These are phyloP conservation scores for Tuber brumale DNA, from an alignment of 495 filamentous ascomycete genomes.

Conservation along the genomic window DNA sequence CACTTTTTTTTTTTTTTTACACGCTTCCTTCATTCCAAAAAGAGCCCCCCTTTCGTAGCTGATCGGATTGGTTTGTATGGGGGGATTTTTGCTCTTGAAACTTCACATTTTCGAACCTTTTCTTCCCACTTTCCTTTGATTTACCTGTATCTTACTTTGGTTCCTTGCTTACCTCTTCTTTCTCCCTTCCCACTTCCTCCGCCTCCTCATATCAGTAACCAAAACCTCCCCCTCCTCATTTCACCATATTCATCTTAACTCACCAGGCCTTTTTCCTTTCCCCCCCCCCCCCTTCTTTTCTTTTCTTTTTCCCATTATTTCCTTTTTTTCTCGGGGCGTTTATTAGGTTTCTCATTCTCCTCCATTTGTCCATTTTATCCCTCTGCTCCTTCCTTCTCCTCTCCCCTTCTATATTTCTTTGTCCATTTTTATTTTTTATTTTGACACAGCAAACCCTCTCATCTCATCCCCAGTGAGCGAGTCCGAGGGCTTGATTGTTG, in stretches of 20 bases:
- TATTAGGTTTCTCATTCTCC: background rate
- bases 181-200: background rate
- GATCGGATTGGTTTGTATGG: background rate
- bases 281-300: background rate
- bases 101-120: background rate
- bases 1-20: background rate
- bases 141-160: background rate
- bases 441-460: background rate
- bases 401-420: background rate
- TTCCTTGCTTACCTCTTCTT: background rate
- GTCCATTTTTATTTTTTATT: background rate
- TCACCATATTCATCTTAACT: background rate
- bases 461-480: background rate
- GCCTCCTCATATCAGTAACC: background rate
- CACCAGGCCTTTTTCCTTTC: background rate
- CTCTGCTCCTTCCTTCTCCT: background rate
- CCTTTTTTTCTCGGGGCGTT: background rate
- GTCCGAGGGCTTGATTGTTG: background rate
- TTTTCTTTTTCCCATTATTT: background rate
- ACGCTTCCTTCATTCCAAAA: no score
- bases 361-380: conserved; percentile 1
- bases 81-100: background rate
- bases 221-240: background rate
- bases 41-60: background rate
- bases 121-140: background rate